These are phyloP conservation scores for Thelephora ganbajun DNA, from an alignment of 768 basidiomycete genomes.

Conservation along the genomic window DNA sequence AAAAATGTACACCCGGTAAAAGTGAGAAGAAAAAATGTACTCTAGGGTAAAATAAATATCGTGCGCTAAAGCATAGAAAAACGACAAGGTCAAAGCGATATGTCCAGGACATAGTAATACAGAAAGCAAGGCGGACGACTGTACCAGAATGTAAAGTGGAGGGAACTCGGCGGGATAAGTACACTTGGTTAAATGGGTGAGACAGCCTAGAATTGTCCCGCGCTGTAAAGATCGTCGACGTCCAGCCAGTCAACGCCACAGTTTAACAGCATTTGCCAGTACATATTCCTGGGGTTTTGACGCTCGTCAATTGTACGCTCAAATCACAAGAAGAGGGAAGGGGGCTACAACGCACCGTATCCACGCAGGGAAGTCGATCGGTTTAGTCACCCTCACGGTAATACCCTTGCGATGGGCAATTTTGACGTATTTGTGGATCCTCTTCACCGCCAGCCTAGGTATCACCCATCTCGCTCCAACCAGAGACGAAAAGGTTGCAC, in stretches of 20 bases:
- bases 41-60: too few species aligned
- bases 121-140: too few species aligned
- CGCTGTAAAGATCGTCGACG: slow-evolving; percentile 12
- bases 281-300: slow-evolving; percentile 7
- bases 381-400: not conserved
- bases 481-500: slow-evolving; percentile 10
- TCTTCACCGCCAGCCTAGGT: not conserved
- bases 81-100: too few species aligned
- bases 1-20: too few species aligned
- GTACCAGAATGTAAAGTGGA: too few species aligned
- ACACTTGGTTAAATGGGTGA: too few species aligned
- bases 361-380: not conserved
- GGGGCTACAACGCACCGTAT: not conserved
- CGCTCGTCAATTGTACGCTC: slow-evolving; percentile 1
- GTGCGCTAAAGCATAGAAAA: too few species aligned
- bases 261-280: slow-evolving; percentile 12
- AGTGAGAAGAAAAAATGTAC: too few species aligned
- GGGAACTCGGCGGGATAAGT: too few species aligned
- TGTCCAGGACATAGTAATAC: too few species aligned
- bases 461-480: slow-evolving; percentile 9
- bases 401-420: not conserved
- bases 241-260: slow-evolving; percentile 16
- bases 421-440: slow-evolving; percentile 11
- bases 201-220: not conserved
- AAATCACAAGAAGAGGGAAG: not conserved